Base-by-base conservation (phyloP, 257 asterid species). In the Primulina tabacum region DNA sequence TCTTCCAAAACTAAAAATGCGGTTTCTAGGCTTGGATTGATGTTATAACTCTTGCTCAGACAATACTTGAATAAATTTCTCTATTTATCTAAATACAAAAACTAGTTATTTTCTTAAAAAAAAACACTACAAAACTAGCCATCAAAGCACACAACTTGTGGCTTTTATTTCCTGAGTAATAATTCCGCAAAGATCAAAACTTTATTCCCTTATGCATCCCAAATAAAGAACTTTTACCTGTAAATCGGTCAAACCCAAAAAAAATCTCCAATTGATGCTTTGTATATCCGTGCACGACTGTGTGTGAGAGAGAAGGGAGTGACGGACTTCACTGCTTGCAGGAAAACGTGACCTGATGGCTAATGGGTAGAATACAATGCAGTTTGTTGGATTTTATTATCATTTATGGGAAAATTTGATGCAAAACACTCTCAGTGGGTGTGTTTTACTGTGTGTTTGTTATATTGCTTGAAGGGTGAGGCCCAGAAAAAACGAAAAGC, bases 401-500 rank as follows among this genome's bases (percentile, higher is more conserved):
- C 69, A 73, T 56, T 59, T 56, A 73, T 56, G 58, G 56, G 67
- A 76, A 67, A 2, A 56, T 76, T 47, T 69, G 29, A 47, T 11
- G 57, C 24, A 11, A 74, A 70, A 71, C 83, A 73, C 70, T 10
- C 61, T 53, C 52, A 60, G 32, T 11, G 10, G 32, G 72, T 32
- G 76, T 72, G 76, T 33, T 62, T 53, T 55, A 56, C 29, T 69
- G n/a, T 9, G 33, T 17, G 38, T 0, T 0, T 11, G 11, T 64
- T 53, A 60, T 55, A 74, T 80, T 78, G 86, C 87, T 82, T 74
- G 70, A 82, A 71, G 53, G 17, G 53, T 43, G 53, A 43, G 3
- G 84, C 74, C 69, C 26, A 69, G 43, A 38, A 69, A 75, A 62
- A 67, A 74, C 40, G 69, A 70, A 20, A 30, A 62, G 28, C 34